These are phyloP conservation scores for Tolypocladium capitatum DNA, from an alignment of 2,329 filamentous ascomycete genomes.

Conservation along the genomic window DNA sequence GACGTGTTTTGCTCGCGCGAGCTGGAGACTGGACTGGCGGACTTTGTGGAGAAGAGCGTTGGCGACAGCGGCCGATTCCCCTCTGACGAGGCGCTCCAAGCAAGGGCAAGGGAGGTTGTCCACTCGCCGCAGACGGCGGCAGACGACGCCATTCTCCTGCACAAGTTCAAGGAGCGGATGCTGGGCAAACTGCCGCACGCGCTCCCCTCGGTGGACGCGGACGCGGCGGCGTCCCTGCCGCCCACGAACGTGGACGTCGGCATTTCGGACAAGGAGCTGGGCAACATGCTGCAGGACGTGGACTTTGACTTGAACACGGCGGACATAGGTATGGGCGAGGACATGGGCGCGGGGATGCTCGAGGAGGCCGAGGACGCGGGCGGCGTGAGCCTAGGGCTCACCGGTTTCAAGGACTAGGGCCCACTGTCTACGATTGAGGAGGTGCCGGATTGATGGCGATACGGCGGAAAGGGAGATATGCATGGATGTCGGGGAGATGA, in stretches of 20 bases:
- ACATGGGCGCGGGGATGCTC: conserved; percentile 5
- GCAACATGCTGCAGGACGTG: conserved; percentile 29
- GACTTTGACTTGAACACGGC: conserved; percentile 25
- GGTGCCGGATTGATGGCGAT: background rate
- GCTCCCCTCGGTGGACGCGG: background rate
- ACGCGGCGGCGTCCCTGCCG: conserved; percentile 5
- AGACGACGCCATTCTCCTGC: conserved; percentile 38
- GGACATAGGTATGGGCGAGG: conserved; percentile 8
- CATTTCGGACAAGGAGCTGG: conserved; percentile 24
- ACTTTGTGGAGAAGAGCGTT: conserved; percentile 31
- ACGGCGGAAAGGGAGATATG: background rate
- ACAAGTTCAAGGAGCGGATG: conserved; percentile 39
- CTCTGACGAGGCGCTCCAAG: conserved; percentile 30
- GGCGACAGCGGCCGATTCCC: conserved; percentile 28
- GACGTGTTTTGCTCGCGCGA: conserved; percentile 45
- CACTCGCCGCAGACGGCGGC: conserved; percentile 34
- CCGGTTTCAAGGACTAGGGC: background rate
- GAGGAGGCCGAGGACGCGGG: conserved; percentile 17
- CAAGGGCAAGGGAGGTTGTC: conserved; percentile 35
- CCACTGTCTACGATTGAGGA: background rate
- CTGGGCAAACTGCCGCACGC: conserved; percentile 13
- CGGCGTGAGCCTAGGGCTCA: conserved; percentile 12
- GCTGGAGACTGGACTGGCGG: conserved; percentile 39
- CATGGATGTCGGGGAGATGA: background rate
- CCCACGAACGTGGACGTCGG: conserved; percentile 20